Base-by-base conservation (phyloP, 2,329 filamentous ascomycete genomes). In the Alternaria infectoria region DNA sequence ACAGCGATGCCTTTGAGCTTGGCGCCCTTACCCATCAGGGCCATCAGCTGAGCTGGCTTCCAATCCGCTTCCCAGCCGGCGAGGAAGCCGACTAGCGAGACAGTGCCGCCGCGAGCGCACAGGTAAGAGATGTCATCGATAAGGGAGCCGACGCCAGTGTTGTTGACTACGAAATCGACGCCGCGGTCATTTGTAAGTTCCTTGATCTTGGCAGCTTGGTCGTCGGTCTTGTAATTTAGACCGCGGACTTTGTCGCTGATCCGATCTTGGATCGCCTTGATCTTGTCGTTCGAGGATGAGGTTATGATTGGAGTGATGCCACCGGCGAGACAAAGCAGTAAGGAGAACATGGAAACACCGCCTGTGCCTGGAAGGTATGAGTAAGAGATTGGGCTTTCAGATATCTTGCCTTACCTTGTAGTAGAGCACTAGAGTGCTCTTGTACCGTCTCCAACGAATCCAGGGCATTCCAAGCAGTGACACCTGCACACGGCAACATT, bases 171-270 rank as follows among this genome's bases (percentile, higher is more conserved):
- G 57, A 83, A 81, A 65, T 86, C 82, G 1, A 78, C 81, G 26
- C 81, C 81, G 25, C 75, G 74, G 36, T 73, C 70, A 0, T 75
- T 64, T 0, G 83, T 84, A 10, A 86, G 77, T 6, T 78, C 80
- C 64, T 83, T 81, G 13, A 86, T 87, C 51, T 84, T 83, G 4
- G 81, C 80, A 7, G 86, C 85, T 86, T 87, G 88, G 47, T 87
- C 83, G 0, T 83, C 80, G 0, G 75, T 82, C 57, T 84, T 86
- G 75, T 91, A 91, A 76, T 91, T 90, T 71, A 90, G 81, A 9
- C 86, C 79, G 57, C 57, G 12, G 15, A 76, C 54, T 3, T 45
- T 21, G 1, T 68, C 65, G 15, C 61, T 63, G 8, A 74, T 25
- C n/a, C 66, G 63, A 7, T 57, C 43, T 32, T 87, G 81, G n/a